Conservation (phyloP, 805 yeast species). For the Tetrapisispora namnaoensis region DNA sequence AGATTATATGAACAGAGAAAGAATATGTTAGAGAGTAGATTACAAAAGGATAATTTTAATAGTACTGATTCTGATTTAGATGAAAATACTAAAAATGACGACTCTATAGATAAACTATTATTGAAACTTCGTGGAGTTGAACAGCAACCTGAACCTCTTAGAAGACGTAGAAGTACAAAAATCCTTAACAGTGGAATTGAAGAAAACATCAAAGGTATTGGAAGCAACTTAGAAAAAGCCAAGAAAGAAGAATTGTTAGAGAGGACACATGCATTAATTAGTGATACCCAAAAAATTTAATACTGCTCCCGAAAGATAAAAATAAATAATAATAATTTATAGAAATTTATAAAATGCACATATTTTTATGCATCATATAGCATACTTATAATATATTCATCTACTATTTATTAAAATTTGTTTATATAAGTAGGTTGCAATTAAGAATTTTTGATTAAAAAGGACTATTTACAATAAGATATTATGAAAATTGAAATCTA, state of each 20-base stretch:
- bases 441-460: background rate
- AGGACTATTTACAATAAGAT: background rate
- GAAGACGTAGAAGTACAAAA: slow-evolving; percentile 15
- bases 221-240: background rate
- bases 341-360: background rate
- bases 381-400: background rate
- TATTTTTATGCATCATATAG: background rate
- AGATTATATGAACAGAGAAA: slow-evolving; percentile 56
- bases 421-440: too few relatives aligned
- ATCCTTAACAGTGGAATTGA: background rate
- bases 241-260: slow-evolving; percentile 10
- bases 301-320: background rate
- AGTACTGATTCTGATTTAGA: slow-evolving; percentile 3
- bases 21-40: slow-evolving; percentile 32
- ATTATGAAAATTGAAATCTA: too few relatives aligned
- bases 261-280: slow-evolving; percentile 23
- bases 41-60: background rate
- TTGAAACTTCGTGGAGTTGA: slow-evolving; percentile 21
- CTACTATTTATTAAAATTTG: too few relatives aligned
- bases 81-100: slow-evolving; percentile 6
- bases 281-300: slow-evolving; percentile 22
- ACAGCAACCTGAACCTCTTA: slow-evolving; percentile 8
- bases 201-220: background rate
- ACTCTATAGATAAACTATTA: slow-evolving; percentile 21
- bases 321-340: too few relatives aligned